phyloP scores from a whole-genome alignment of 202 grass and related monocot species.

The Setaria italica region DNA sequence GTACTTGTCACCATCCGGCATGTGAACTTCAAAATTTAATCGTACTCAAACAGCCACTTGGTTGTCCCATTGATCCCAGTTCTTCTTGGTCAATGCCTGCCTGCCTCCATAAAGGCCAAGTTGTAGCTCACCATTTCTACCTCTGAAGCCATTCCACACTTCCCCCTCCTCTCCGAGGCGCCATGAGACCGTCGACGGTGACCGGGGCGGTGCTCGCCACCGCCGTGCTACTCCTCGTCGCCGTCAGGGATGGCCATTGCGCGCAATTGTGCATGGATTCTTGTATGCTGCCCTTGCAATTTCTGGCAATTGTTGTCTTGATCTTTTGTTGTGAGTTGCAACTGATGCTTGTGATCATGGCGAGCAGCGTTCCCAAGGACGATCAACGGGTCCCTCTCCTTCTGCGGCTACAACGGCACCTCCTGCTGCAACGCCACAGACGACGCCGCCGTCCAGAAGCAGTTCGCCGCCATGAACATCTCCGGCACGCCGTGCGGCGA shows the following conservation, averaged over 20 bases:
- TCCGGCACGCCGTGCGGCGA: conserved; percentile 68
- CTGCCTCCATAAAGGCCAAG: conserved; percentile 30
- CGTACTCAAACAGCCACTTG: conserved; percentile 30
- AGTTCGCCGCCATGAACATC: conserved; percentile 83
- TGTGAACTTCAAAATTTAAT: conserved; percentile 14
- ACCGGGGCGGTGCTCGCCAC: neutral
- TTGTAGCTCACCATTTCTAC: neutral
- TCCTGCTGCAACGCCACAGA: conserved; percentile 82
- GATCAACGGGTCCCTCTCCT: conserved; percentile 63
- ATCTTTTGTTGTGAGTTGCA: neutral
- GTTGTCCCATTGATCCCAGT: conserved; percentile 13
- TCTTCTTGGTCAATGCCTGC: conserved; percentile 42
- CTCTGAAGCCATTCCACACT: conserved; percentile 1
- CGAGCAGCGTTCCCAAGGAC: conserved; percentile 61
- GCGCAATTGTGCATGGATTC: conserved; percentile 75
- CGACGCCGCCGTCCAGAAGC: conserved; percentile 52
- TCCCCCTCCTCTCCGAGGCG: neutral
- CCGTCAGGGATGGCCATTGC: conserved; percentile 55
- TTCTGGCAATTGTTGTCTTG: neutral
- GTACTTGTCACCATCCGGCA: conserved; percentile 33
- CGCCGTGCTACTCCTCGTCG: conserved; percentile 44
- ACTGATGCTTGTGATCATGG: conserved; percentile 32
- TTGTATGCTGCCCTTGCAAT: conserved; percentile 33
- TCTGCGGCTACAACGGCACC: conserved; percentile 76
- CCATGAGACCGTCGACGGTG: conserved; percentile 40